Conservation (phyloP, 345 rosid genomes). For the Syzygium jambos region DNA sequence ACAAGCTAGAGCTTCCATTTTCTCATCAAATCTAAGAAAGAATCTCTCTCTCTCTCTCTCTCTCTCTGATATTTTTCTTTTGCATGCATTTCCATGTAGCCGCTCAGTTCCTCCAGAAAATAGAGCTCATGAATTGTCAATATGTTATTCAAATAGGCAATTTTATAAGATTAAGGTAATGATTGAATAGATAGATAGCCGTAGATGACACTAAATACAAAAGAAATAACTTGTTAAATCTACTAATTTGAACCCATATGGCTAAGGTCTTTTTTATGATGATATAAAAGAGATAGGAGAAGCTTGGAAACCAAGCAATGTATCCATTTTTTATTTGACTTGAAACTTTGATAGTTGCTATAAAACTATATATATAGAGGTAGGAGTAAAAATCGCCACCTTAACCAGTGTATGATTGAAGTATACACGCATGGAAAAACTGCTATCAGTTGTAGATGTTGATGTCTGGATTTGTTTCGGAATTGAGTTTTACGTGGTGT, state of each 20-base stretch:
- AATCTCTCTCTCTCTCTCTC: not conserved
- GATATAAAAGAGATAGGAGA: not conserved
- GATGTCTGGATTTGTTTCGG: not conserved
- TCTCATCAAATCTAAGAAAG: not conserved
- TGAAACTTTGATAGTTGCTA: not conserved
- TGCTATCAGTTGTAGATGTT: not conserved
- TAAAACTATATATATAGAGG: not conserved
- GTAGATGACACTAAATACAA: not conserved
- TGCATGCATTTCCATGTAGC: not conserved
- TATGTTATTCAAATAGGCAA: not conserved
- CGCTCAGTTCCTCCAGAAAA: not conserved
- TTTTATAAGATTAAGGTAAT: not conserved
- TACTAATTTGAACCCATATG: not conserved
- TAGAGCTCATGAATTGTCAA: not conserved
- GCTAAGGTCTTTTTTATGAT: not conserved
- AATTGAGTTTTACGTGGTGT: not conserved
- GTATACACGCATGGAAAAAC: not conserved
- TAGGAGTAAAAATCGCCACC: not conserved
- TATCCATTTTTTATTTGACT: not conserved
- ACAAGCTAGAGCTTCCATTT: not conserved
- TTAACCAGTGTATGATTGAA: not conserved
- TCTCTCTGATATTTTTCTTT: not conserved
- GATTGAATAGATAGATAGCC: not conserved
- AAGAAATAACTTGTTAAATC: not conserved
- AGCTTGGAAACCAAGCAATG: not conserved